A percentile compares a stretch with the other conserved stretches of the same genome.
These are phyloP conservation scores for Saccharomycopsis sp. DNA, from an alignment of 805 yeast species.

Conservation along the genomic window DNA sequence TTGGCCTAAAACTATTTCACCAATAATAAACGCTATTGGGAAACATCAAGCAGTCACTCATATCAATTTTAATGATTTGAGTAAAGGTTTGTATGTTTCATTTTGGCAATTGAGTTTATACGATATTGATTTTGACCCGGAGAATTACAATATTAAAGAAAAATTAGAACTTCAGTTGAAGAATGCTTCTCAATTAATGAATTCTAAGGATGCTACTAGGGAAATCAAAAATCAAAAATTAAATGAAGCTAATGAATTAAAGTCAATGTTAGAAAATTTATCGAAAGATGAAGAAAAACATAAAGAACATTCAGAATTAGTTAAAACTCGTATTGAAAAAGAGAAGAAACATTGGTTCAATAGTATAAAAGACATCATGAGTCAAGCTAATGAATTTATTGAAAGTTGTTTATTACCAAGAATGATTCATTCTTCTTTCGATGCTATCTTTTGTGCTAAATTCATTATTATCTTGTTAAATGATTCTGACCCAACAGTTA, in stretches of 20 bases:
- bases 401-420: slow-evolving; percentile 69
- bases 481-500: slow-evolving; percentile 31
- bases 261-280: slow-evolving; percentile 3
- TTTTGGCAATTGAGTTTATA: slow-evolving; percentile 72
- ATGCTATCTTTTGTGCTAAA: slow-evolving; percentile 59
- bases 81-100: slow-evolving; percentile 36
- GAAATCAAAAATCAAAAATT: slow-evolving; percentile 38
- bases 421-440: slow-evolving; percentile 67
- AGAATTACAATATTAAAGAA: slow-evolving; percentile 39
- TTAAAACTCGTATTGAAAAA: slow-evolving; percentile 23
- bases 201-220: too few relatives aligned
- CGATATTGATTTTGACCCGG: slow-evolving; percentile 49
- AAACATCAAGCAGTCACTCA: slow-evolving; percentile 17
- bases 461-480: slow-evolving; percentile 45
- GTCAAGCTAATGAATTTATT: slow-evolving; percentile 31
- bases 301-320: slow-evolving; percentile 25
- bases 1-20: background rate
- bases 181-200: background rate
- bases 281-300: background rate
- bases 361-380: slow-evolving; percentile 11
- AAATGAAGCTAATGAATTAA: slow-evolving; percentile 14
- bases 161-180: slow-evolving; percentile 30
- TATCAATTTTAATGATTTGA: slow-evolving; percentile 24
- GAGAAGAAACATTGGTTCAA: slow-evolving; percentile 33
- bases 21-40: slow-evolving; percentile 13